These are phyloP conservation scores for Scortechinia acanthostroma DNA, from an alignment of 2,329 filamentous ascomycete genomes.

Conservation along the genomic window DNA sequence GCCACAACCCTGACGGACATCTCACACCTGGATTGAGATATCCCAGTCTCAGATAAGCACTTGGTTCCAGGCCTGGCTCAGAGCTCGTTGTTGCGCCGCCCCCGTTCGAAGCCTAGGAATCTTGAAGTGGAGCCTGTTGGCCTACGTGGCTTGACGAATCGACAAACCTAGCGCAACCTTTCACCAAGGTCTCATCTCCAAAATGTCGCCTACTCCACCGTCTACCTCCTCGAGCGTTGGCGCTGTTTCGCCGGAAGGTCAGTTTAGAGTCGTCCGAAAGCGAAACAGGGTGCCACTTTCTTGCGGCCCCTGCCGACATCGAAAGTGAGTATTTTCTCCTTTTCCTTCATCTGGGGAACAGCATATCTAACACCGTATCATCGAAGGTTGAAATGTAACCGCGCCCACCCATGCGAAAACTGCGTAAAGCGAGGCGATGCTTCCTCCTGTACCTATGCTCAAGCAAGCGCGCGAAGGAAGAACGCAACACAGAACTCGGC, in stretches of 20 bases:
- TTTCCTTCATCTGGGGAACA: neutral
- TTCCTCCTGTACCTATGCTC: conserved; percentile 15
- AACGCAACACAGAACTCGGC: conserved; percentile 20
- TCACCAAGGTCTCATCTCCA: conserved; percentile 7
- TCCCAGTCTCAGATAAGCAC: no score
- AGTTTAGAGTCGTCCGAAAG: neutral
- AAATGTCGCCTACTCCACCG: conserved; percentile 28
- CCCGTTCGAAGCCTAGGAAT: no score
- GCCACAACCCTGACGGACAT: no score
- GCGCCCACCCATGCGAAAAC: conserved; percentile 19
- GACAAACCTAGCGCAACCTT: no score
- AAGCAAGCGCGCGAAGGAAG: conserved; percentile 36
- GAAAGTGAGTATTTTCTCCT: neutral
- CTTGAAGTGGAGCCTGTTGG: no score
- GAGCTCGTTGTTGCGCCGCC: no score
- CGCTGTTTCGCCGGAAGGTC: neutral
- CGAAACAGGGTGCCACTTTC: neutral
- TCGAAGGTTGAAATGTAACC: conserved; percentile 21
- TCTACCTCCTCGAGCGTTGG: conserved; percentile 9
- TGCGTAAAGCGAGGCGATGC: conserved; percentile 21
- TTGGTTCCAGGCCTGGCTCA: no score
- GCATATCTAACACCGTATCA: neutral
- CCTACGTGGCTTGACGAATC: no score
- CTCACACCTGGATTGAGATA: no score
- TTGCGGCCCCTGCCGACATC: neutral